Evolutionary conservation across 2,329 filamentous ascomycete genomes (phyloP), one percentile per base, ranked within the genome.

Genomic region (Geosmithia putterillii): DNA sequence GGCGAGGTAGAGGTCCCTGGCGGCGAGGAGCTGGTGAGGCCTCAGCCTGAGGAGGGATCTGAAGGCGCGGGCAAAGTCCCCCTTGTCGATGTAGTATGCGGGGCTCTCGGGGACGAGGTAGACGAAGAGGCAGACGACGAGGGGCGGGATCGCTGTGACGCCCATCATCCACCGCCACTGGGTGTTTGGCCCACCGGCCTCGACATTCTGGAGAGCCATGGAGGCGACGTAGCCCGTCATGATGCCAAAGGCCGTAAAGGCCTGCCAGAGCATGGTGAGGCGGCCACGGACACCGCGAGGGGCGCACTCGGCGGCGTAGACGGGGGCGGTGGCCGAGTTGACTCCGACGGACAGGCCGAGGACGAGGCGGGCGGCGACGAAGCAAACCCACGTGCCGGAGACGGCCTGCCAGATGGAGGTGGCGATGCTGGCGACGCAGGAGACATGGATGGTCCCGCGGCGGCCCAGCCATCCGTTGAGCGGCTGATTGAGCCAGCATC

Each of bases 401-500:
- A 50, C 45, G 53, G 75, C 61, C 41, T 60, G 47, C 72, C 73
- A 51, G 71, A 74, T 7, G 22, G 47, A 50, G 63, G 60, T 46
- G 67, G 54, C 14, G 68, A 60, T 56, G 61, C 73, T 73, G 46
- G 59, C 66, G 44, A 73, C 65, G 45, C 76, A 77, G 4, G 75
- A 74, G 43, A 80, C 66, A 54, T 78, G 79, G 38, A 81, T 79
- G 2, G 76, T 80, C 12, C 78, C 76, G 3, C 78, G 69, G 25
- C 79, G 72, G 14, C 78, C 79, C 43, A 78, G 73, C 54, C 57
- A 69, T 42, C 72, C 67, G 54, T 82, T 82, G 46, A 81, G 66
- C 1, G 52, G 49, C 7, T 52, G 50, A 20, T 55, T 59, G 8
- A 58, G 46, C 55, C 50, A 52, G 44, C 52, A 54, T 2, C 51